These are phyloP conservation scores for Eutrema heterophyllum DNA, from an alignment of 345 rosid species.

Conservation along the genomic window DNA sequence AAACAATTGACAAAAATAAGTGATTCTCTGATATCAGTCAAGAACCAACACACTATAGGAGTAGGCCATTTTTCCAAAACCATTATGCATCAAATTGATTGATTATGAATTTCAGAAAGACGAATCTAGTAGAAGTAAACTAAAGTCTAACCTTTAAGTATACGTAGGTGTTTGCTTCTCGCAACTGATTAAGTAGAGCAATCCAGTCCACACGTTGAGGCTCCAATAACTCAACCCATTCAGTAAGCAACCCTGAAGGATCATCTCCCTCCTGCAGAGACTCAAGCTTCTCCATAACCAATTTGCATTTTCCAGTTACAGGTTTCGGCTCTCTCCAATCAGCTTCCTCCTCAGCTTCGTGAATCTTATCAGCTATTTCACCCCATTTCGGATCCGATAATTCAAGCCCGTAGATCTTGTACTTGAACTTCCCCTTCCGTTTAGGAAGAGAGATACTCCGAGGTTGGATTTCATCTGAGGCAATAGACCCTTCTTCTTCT, in stretches of 20 bases:
- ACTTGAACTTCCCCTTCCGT: constrained; percentile 77
- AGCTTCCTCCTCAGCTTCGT: constrained; percentile 56
- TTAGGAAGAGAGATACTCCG: constrained; percentile 59
- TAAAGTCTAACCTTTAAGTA: constrained; percentile 58
- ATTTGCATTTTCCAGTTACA: constrained; percentile 62
- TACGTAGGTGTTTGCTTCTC: constrained; percentile 38
- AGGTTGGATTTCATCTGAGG: constrained; percentile 31
- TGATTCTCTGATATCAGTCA: neutral
- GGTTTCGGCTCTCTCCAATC: constrained; percentile 74
- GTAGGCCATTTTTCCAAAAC: neutral
- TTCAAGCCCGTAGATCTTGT: constrained; percentile 92
- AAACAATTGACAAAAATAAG: neutral
- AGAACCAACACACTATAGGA: neutral
- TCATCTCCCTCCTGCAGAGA: constrained; percentile 62
- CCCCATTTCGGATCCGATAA: constrained; percentile 79
- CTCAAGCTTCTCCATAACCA: constrained; percentile 65
- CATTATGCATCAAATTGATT: neutral
- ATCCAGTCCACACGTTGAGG: constrained; percentile 87
- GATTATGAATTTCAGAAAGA: neutral
- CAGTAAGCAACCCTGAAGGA: constrained; percentile 54
- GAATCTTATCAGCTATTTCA: constrained; percentile 63
- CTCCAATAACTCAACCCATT: constrained; percentile 72
- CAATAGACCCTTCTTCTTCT: constrained; percentile 15
- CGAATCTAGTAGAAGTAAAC: neutral
- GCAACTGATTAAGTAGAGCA: constrained; percentile 58